Conservation (phyloP, 768 basidiomycete species). For the Lactifluus pinguis region DNA sequence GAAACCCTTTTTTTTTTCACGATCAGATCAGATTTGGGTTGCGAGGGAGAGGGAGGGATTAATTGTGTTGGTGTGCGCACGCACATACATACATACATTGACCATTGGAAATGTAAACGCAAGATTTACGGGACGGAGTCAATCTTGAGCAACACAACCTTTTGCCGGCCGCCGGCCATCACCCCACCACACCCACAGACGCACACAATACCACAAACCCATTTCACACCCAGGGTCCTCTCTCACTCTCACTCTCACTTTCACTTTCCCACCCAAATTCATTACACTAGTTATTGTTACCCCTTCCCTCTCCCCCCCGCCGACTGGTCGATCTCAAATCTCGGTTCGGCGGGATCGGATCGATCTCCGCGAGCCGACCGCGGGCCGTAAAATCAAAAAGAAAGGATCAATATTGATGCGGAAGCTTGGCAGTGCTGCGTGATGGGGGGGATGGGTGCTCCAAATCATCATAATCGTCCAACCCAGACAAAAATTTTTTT, state of each 20-base stretch:
- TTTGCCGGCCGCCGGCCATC: background rate
- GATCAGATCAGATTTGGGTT: background rate
- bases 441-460: too few species aligned
- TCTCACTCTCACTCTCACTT: too few species aligned
- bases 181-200: background rate
- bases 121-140: background rate
- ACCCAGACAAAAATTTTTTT: too few species aligned
- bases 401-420: too few species aligned
- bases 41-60: background rate
- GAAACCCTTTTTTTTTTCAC: background rate
- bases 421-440: too few species aligned
- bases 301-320: too few species aligned
- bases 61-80: background rate
- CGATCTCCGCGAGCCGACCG: constrained; percentile 17
- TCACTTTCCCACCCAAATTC: background rate
- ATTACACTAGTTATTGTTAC: too few species aligned
- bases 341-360: constrained; percentile 8
- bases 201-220: background rate
- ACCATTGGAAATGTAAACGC: too few species aligned
- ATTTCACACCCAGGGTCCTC: background rate
- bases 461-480: too few species aligned
- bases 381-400: background rate
- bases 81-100: too few species aligned
- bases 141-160: background rate
- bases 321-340: background rate